Conservation (phyloP, 257 asterid species). For the Primulina tabacum region DNA sequence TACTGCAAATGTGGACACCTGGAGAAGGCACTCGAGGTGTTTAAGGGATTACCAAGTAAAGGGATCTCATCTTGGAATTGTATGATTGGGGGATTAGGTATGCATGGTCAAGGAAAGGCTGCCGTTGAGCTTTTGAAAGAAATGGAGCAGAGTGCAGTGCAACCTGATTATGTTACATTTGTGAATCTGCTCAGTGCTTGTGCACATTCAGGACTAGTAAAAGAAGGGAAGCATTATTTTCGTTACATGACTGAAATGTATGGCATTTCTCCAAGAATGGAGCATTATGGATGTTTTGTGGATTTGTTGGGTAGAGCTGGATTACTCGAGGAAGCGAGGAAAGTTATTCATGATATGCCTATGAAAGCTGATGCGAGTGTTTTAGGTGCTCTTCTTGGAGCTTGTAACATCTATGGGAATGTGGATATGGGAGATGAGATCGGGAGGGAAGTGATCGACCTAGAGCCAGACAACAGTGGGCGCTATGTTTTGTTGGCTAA, state of each 20-base stretch:
- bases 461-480: conserved; percentile 78
- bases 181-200: conserved; percentile 77
- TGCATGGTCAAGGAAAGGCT: conserved; percentile 67
- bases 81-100: conserved; percentile 88
- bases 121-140: conserved; percentile 67
- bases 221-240: conserved; percentile 62
- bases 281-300: conserved; percentile 85
- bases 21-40: conserved; percentile 62
- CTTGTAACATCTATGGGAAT: conserved; percentile 71
- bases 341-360: conserved; percentile 59
- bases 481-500: conserved; percentile 76
- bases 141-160: conserved; percentile 54
- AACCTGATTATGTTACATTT: conserved; percentile 68
- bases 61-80: conserved; percentile 87
- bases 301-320: conserved; percentile 93
- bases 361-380: conserved; percentile 68
- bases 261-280: conserved; percentile 67
- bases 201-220: conserved; percentile 76
- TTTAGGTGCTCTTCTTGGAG: conserved; percentile 85
- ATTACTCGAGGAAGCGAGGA: conserved; percentile 58
- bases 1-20: conserved; percentile 80
- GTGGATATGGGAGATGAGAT: conserved; percentile 62
- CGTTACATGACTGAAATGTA: conserved; percentile 50
- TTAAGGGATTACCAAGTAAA: conserved; percentile 39
- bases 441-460: conserved; percentile 59